phyloP scores from a whole-genome alignment of 2,329 filamentous ascomycete genomes.

The Sclerotiophoma versabilis region DNA sequence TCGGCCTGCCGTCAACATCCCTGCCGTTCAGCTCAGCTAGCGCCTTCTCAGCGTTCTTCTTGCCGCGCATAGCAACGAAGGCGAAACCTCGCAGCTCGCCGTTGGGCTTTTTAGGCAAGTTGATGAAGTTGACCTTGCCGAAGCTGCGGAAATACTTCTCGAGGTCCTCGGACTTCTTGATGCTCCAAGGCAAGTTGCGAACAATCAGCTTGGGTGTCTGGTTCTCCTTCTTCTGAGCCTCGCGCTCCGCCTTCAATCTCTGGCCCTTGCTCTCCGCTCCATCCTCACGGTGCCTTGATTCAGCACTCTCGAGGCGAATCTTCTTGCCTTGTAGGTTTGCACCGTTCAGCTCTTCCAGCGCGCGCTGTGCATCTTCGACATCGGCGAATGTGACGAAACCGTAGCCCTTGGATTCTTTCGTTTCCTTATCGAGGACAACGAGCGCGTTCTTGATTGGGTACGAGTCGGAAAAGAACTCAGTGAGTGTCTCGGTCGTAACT shows the following conservation, averaged over 20 bases:
- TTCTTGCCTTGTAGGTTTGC: slow-evolving; percentile 78
- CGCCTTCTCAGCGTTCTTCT: slow-evolving; percentile 90
- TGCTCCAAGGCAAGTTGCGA: slow-evolving; percentile 93
- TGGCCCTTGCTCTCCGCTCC: slow-evolving; percentile 51
- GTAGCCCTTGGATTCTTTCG: slow-evolving; percentile 88
- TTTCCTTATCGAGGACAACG: slow-evolving; percentile 85
- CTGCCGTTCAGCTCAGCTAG: slow-evolving; percentile 87
- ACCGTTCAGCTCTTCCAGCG: slow-evolving; percentile 81
- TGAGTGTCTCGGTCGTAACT: slow-evolving; percentile 81
- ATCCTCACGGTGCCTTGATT: slow-evolving; percentile 76
- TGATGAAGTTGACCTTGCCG: slow-evolving; percentile 88
- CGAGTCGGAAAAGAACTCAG: slow-evolving; percentile 90
- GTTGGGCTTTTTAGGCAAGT: slow-evolving; percentile 78
- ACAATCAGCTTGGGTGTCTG: slow-evolving; percentile 86
- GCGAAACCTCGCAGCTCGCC: slow-evolving; percentile 82
- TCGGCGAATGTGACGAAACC: slow-evolving; percentile 98
- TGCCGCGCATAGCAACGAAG: slow-evolving; percentile 86
- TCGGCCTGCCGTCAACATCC: slow-evolving; percentile 81
- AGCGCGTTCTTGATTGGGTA: slow-evolving; percentile 95
- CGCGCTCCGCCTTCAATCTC: slow-evolving; percentile 70
- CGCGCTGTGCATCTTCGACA: slow-evolving; percentile 83
- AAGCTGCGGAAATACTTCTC: slow-evolving; percentile 81
- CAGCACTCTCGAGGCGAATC: slow-evolving; percentile 85
- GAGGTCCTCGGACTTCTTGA: slow-evolving; percentile 85
- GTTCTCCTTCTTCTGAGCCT: slow-evolving; percentile 67